phyloP scores from a whole-genome alignment of 306 rosid species.

The Echinosophora koreensis region DNA sequence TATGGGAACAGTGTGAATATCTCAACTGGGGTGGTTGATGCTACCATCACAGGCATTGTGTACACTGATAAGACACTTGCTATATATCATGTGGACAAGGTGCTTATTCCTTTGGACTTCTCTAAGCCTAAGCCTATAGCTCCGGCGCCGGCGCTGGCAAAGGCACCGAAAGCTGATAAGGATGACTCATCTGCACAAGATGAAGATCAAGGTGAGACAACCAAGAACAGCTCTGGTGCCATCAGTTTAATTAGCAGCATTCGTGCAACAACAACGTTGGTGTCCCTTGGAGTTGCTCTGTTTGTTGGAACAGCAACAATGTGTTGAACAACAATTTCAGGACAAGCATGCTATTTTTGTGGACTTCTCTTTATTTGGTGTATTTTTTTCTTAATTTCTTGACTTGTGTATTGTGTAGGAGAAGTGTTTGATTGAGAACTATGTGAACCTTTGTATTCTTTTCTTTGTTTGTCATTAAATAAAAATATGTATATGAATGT shows the following conservation, averaged over 20 bases:
- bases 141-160: constrained; percentile 54
- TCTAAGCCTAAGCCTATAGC: constrained; percentile 59
- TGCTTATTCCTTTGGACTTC: constrained; percentile 64
- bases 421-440: constrained; percentile 22
- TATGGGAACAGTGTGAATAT: constrained; percentile 68
- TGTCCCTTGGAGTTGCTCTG: constrained; percentile 46
- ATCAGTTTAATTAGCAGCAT: constrained; percentile 10
- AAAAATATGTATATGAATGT: constrained; percentile 32
- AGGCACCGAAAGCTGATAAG: constrained; percentile 57
- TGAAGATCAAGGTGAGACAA: constrained; percentile 36
- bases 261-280: constrained; percentile 28
- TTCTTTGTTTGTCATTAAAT: constrained; percentile 39
- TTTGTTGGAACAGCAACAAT: constrained; percentile 24
- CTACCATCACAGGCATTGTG: constrained; percentile 63
- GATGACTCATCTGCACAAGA: constrained; percentile 50
- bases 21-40: constrained; percentile 62
- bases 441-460: constrained; percentile 31
- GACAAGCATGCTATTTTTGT: constrained; percentile 23
- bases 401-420: constrained; percentile 19
- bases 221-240: constrained; percentile 44
- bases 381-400: constrained; percentile 38
- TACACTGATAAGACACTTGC: constrained; percentile 70
- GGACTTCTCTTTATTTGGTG: constrained; percentile 36
- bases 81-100: constrained; percentile 65
- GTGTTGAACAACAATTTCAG: constrained; percentile 36